Percentiles rank a stretch among this genome's conserved stretches.
These are phyloP conservation scores for Vigna nakashimae DNA, from an alignment of 306 rosid species.

Conservation along the genomic window DNA sequence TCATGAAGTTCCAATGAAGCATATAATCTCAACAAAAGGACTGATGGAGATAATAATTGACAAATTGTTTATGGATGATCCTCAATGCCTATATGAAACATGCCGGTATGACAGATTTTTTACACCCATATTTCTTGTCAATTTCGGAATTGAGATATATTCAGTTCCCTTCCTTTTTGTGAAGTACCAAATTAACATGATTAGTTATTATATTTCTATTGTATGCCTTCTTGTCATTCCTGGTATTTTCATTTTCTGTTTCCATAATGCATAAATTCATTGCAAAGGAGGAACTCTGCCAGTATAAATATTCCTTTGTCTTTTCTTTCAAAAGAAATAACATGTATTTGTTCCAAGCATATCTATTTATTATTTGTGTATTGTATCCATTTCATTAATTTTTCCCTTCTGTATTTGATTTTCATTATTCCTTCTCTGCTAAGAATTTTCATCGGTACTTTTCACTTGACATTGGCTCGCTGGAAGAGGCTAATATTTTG, in stretches of 20 bases:
- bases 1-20: conserved; percentile 74
- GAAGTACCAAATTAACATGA: not conserved
- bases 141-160: conserved; percentile 31
- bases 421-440: not conserved
- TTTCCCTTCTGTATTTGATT: not conserved
- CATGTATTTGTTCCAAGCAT: conserved; percentile 4
- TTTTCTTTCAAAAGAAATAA: not conserved
- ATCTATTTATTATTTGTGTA: conserved; percentile 1
- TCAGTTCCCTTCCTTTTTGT: conserved; percentile 8
- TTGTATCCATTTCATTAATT: conserved; percentile 1
- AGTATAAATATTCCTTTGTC: conserved; percentile 17
- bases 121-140: conserved; percentile 32
- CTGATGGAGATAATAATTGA: conserved; percentile 64
- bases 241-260: conserved; percentile 25
- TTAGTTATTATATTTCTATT: conserved; percentile 29
- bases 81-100: conserved; percentile 83
- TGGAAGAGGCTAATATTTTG: conserved; percentile 11
- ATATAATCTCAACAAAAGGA: conserved; percentile 62
- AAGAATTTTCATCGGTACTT: not conserved
- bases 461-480: conserved; percentile 4
- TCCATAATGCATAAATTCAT: conserved; percentile 3
- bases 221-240: conserved; percentile 4
- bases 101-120: conserved; percentile 66
- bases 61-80: conserved; percentile 76
- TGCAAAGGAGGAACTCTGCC: conserved; percentile 36